Percentiles rank a stretch among this genome's conserved stretches.
These are phyloP conservation scores for Colletotrichum filicis DNA, from an alignment of 2,329 filamentous ascomycete genomes.

Conservation along the genomic window DNA sequence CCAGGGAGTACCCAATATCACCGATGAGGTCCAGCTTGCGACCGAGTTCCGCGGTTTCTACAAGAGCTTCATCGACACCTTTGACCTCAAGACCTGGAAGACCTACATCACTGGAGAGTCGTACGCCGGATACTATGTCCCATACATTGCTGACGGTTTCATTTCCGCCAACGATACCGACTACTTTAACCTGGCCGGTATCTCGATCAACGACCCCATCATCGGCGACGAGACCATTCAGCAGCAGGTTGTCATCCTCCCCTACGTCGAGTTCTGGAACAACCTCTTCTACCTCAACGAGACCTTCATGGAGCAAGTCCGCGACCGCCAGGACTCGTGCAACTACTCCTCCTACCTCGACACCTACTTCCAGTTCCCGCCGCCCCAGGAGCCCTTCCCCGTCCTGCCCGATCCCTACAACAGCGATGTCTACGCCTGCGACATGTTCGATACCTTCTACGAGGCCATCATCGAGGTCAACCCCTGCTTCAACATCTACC, in stretches of 20 bases:
- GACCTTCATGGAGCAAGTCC: conserved; percentile 63
- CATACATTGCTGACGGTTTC: conserved; percentile 80
- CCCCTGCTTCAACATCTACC: conserved; percentile 86
- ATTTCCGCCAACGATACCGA: conserved; percentile 71
- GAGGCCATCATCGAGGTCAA: conserved; percentile 68
- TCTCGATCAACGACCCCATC: conserved; percentile 79
- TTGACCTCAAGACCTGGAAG: conserved; percentile 73
- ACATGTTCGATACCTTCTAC: conserved; percentile 64
- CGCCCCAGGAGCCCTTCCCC: conserved; percentile 65
- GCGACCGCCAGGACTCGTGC: conserved; percentile 65
- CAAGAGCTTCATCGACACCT: conserved; percentile 80
- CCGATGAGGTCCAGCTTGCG: conserved; percentile 74
- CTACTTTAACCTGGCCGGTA: conserved; percentile 75
- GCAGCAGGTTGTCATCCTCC: conserved; percentile 59
- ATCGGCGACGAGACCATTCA: conserved; percentile 64
- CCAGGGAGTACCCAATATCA: conserved; percentile 71
- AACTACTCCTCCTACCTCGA: conserved; percentile 71
- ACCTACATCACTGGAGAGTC: conserved; percentile 81
- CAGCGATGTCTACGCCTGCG: conserved; percentile 59
- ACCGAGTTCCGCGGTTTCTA: conserved; percentile 83
- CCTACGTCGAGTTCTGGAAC: conserved; percentile 70
- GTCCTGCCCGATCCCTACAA: conserved; percentile 56
- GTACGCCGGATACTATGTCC: conserved; percentile 73
- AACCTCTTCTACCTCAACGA: conserved; percentile 73
- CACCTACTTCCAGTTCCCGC: conserved; percentile 75